Evolutionary conservation across 768 basidiomycete species (phyloP).

Genomic region (Termitomyces sp.): DNA sequence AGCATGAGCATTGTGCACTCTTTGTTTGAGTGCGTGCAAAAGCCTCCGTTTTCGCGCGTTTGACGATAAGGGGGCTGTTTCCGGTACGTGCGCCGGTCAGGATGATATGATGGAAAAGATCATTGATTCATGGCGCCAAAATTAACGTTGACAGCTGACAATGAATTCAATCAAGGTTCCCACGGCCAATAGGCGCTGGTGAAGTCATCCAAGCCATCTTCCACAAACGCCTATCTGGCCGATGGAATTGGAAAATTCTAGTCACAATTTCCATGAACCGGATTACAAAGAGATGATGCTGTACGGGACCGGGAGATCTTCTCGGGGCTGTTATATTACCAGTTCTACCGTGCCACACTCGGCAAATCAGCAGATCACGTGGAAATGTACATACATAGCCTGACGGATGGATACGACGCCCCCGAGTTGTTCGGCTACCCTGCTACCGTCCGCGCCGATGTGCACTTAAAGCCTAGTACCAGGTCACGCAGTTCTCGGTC

Average conservation of each 20-base stretch:
- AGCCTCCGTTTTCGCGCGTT: not conserved
- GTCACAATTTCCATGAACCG: not conserved
- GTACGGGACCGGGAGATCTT: not conserved
- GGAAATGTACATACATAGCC: not conserved
- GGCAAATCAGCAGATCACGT: constrained; percentile 3
- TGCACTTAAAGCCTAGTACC: constrained; percentile 1
- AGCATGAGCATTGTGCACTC: not conserved
- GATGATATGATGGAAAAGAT: not conserved
- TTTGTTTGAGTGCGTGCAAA: not conserved
- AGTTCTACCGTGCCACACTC: not conserved
- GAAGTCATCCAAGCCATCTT: not conserved
- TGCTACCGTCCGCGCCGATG: constrained; percentile 7
- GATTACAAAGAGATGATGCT: not conserved
- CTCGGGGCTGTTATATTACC: not conserved
- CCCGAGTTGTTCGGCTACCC: constrained; percentile 3
- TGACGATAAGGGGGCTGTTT: not conserved
- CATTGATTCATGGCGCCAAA: not conserved
- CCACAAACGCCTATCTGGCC: not conserved
- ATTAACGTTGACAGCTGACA: constrained; percentile 5
- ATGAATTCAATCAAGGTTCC: constrained; percentile 7
- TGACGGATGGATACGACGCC: not conserved
- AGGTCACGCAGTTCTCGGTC: not conserved
- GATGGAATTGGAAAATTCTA: not conserved
- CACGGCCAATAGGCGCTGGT: constrained; percentile 6
- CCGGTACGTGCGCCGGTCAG: not conserved